Percentiles rank a stretch among this genome's conserved stretches.
Conservation (phyloP, 805 yeast species). For the Yarrowia bubula region DNA sequence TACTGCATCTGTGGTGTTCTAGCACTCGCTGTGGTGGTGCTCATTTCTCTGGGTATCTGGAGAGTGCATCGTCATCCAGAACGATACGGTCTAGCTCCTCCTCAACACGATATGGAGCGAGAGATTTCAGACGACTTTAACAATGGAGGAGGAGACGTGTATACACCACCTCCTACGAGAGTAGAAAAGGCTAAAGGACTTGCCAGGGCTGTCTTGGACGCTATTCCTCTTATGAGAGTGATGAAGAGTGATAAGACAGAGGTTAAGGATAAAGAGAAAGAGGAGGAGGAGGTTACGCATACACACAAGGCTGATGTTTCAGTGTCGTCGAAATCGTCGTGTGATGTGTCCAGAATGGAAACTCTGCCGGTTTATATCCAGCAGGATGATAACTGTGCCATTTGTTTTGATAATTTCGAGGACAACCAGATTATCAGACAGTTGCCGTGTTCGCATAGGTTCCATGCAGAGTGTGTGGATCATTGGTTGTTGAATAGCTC, state of each 20-base stretch:
- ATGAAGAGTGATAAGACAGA: neutral
- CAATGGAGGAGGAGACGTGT: constrained; percentile 29
- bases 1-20: constrained; percentile 37
- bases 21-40: constrained; percentile 35
- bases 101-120: neutral
- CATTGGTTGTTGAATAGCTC: constrained; percentile 13
- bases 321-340: neutral
- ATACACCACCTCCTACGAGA: constrained; percentile 27
- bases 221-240: constrained; percentile 38
- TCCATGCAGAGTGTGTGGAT: constrained; percentile 18
- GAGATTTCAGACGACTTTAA: constrained; percentile 7
- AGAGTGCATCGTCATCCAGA: constrained; percentile 41
- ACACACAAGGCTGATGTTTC: neutral
- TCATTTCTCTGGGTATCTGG: constrained; percentile 39
- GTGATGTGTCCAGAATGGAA: constrained; percentile 5
- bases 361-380: constrained; percentile 9
- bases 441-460: constrained; percentile 6
- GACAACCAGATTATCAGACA: constrained; percentile 8
- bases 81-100: constrained; percentile 35
- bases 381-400: constrained; percentile 20
- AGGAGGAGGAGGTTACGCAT: neutral
- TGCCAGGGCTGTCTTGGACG: constrained; percentile 41
- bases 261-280: neutral
- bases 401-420: constrained; percentile 17
- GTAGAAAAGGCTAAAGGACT: constrained; percentile 37